phyloP scores from a whole-genome alignment of 345 rosid genomes.

The Nephelium lappaceum region DNA sequence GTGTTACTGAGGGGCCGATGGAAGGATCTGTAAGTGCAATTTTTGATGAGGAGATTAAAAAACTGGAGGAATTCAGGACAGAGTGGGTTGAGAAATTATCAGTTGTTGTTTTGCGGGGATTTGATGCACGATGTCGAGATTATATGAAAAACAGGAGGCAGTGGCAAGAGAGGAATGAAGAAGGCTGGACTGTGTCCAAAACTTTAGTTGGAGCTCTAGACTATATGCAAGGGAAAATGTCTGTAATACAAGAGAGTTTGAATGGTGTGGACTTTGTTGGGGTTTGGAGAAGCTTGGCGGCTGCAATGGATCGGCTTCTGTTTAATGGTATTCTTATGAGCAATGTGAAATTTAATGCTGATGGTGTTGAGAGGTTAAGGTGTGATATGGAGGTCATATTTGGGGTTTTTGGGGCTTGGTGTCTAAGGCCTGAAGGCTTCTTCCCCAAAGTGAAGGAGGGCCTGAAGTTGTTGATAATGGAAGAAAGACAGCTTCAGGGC shows the following conservation, averaged over 20 bases:
- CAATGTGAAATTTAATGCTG: conserved; percentile 57
- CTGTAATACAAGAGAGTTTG: conserved; percentile 56
- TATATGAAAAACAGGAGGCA: conserved; percentile 80
- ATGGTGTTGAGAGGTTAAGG: conserved; percentile 64
- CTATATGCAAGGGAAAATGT: conserved; percentile 73
- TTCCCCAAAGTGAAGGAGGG: conserved; percentile 66
- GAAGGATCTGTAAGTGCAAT: conserved; percentile 44
- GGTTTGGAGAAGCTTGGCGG: conserved; percentile 80
- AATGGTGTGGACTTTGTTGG: conserved; percentile 64
- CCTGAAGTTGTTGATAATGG: conserved; percentile 64
- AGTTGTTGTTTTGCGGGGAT: conserved; percentile 74
- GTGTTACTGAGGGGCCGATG: conserved; percentile 15
- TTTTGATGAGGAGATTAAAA: conserved; percentile 59
- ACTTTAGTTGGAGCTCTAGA: conserved; percentile 72
- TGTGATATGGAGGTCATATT: conserved; percentile 67
- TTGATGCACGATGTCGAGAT: conserved; percentile 74
- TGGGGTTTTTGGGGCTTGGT: conserved; percentile 79
- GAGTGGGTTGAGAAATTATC: conserved; percentile 88
- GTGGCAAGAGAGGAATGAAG: conserved; percentile 80
- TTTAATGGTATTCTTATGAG: conserved; percentile 62
- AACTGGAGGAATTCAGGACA: conserved; percentile 58
- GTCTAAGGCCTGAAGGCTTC: conserved; percentile 83
- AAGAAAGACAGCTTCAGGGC: conserved; percentile 56
- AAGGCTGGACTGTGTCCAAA: conserved; percentile 69
- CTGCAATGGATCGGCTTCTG: conserved; percentile 61